These are phyloP conservation scores for Lodderomyces parapsilosis DNA, from an alignment of 1,139 yeast genomes.

Conservation along the genomic window DNA sequence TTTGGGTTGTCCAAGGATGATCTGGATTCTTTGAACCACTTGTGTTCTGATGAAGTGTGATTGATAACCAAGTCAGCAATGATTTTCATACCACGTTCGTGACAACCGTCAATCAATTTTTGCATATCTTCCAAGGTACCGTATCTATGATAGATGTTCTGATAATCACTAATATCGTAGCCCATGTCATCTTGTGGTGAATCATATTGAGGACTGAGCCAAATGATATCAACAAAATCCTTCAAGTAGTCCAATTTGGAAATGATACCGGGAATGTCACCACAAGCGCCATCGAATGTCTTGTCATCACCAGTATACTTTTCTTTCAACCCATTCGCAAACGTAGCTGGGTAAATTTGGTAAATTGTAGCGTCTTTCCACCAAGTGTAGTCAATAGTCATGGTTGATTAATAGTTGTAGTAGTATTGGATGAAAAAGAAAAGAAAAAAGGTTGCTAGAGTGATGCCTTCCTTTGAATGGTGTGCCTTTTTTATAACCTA, in stretches of 20 bases:
- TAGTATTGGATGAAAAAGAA: too few relatives aligned
- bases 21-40: constrained; percentile 58
- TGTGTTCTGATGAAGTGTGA: constrained; percentile 56
- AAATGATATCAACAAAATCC: constrained; percentile 47
- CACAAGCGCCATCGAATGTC: constrained; percentile 57
- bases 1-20: constrained; percentile 51
- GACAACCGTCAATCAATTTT: constrained; percentile 38
- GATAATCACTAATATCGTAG: constrained; percentile 57
- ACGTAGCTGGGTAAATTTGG: constrained; percentile 31
- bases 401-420: too few relatives aligned
- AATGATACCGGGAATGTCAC: constrained; percentile 55
- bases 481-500: too few relatives aligned
- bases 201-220: constrained; percentile 60
- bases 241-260: constrained; percentile 52
- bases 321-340: constrained; percentile 2
- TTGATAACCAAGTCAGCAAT: constrained; percentile 58
- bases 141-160: constrained; percentile 48
- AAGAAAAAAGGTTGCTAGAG: too few relatives aligned
- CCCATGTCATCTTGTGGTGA: constrained; percentile 67
- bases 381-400: constrained; percentile 31
- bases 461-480: too few relatives aligned
- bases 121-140: constrained; percentile 56
- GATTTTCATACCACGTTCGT: constrained; percentile 50
- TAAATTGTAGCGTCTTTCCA: constrained; percentile 59
- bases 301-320: constrained; percentile 49